A percentile compares a stretch with the other conserved stretches of the same genome.
Evolutionary conservation across 305 asterid species (phyloP).

Genomic region (Rubia balearica): DNA sequence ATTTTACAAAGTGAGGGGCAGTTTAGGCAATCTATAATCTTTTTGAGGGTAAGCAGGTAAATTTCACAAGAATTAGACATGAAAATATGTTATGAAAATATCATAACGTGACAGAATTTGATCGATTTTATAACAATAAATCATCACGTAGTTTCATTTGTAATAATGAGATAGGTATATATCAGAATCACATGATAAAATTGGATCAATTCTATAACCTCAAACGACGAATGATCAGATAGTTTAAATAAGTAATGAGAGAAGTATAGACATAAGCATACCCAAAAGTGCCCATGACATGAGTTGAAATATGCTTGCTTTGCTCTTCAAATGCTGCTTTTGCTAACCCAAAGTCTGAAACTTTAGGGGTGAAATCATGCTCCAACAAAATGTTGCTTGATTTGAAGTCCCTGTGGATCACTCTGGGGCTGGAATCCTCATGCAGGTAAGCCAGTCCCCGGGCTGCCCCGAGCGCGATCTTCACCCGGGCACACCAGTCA

Average conservation of each 20-base stretch:
- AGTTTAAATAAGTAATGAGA: background rate
- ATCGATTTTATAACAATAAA: too few species aligned
- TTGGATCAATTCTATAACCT: too few species aligned
- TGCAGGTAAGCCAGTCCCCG: constrained; percentile 86
- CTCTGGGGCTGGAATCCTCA: constrained; percentile 95
- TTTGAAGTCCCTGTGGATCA: constrained; percentile 91
- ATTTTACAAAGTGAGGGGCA: too few species aligned
- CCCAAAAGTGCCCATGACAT: constrained; percentile 98
- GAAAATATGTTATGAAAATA: too few species aligned
- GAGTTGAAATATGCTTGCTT: constrained; percentile 68
- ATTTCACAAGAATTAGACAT: background rate
- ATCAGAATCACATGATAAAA: background rate
- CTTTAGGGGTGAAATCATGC: constrained; percentile 76
- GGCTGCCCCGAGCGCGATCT: constrained; percentile 85
- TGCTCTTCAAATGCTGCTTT: constrained; percentile 78
- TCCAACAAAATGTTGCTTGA: constrained; percentile 82
- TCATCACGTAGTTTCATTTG: too few species aligned
- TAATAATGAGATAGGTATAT: too few species aligned
- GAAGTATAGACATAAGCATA: constrained; percentile 15
- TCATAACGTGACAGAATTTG: background rate
- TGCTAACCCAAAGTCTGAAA: constrained; percentile 92
- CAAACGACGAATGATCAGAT: background rate
- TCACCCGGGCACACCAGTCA: constrained; percentile 75
- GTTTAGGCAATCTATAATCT: background rate
- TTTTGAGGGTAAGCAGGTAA: background rate